Evolutionary conservation across 331 rosid species (phyloP).

Genomic region (Dryas integrifolia): DNA sequence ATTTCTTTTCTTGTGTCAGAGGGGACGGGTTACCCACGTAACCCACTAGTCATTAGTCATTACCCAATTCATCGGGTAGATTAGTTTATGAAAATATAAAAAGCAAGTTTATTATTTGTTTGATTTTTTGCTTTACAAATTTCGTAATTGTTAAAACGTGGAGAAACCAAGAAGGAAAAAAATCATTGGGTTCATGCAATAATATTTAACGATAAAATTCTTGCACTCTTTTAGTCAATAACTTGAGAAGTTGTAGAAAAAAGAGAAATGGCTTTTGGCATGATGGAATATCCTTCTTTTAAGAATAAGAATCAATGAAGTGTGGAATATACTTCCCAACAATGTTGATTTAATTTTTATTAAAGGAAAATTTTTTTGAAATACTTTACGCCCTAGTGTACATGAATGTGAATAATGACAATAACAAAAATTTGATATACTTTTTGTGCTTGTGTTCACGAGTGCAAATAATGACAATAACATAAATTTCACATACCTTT

Average conservation of each 20-base stretch:
- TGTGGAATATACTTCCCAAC: no score
- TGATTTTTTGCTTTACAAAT: neutral
- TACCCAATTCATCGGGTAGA: neutral
- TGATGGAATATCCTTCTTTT: neutral
- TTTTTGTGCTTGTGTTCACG: no score
- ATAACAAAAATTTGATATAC: no score
- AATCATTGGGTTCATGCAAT: neutral
- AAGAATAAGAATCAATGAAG: neutral
- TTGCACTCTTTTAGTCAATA: neutral
- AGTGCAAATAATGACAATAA: no score
- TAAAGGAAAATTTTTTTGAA: no score
- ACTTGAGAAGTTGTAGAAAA: neutral
- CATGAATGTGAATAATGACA: no score
- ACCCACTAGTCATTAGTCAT: no score
- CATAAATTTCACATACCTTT: no score
- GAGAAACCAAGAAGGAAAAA: neutral
- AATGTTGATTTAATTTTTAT: no score
- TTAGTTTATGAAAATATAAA: neutral
- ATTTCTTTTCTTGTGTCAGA: neutral
- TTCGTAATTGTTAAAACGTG: neutral
- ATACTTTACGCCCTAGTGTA: no score
- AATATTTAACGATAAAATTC: neutral
- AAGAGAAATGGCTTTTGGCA: neutral
- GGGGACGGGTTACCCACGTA: neutral
- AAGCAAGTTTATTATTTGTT: neutral